Conservation (phyloP, 2,329 filamentous ascomycete genomes). For the Ophiostoma ips region DNA sequence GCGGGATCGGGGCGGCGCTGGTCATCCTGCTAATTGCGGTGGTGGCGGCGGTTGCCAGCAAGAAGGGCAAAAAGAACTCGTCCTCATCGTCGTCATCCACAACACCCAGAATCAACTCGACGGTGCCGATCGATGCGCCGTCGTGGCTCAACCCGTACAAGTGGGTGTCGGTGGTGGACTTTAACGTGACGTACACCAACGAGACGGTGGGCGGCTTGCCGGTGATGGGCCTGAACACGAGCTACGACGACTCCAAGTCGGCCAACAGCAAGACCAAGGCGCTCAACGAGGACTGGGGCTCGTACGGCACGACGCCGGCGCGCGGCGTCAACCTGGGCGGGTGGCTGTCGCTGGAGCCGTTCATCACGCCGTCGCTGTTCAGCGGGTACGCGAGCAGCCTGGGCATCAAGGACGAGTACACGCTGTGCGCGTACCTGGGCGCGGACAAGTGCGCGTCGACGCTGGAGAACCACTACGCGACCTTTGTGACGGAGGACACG, state of each 20-base stretch:
- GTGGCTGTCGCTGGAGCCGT: slow-evolving; percentile 88
- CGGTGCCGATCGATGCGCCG: slow-evolving; percentile 45
- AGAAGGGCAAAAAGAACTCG: slow-evolving; percentile 32
- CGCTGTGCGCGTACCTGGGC: slow-evolving; percentile 58
- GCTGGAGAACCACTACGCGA: slow-evolving; percentile 84
- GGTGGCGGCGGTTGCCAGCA: slow-evolving; percentile 47
- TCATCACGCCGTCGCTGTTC: slow-evolving; percentile 90
- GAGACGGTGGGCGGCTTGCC: slow-evolving; percentile 74
- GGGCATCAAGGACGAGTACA: slow-evolving; percentile 79
- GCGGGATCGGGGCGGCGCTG: slow-evolving; percentile 38
- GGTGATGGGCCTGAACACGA: slow-evolving; percentile 73
- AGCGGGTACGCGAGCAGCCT: slow-evolving; percentile 41
- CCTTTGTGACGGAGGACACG: slow-evolving; percentile 71
- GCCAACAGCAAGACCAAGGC: slow-evolving; percentile 72
- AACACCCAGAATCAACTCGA: slow-evolving; percentile 32
- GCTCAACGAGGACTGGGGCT: slow-evolving; percentile 59
- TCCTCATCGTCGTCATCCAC: slow-evolving; percentile 29
- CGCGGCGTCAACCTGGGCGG: slow-evolving; percentile 87
- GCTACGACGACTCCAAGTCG: slow-evolving; percentile 70
- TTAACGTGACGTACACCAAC: slow-evolving; percentile 89
- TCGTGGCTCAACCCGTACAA: slow-evolving; percentile 78
- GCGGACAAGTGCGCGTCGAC: slow-evolving; percentile 45
- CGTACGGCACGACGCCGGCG: slow-evolving; percentile 66
- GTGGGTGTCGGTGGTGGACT: slow-evolving; percentile 81
- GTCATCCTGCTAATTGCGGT: slow-evolving; percentile 55